Conservation (phyloP, 1,284 basidiomycete species). For the Polyporus tsugae region DNA sequence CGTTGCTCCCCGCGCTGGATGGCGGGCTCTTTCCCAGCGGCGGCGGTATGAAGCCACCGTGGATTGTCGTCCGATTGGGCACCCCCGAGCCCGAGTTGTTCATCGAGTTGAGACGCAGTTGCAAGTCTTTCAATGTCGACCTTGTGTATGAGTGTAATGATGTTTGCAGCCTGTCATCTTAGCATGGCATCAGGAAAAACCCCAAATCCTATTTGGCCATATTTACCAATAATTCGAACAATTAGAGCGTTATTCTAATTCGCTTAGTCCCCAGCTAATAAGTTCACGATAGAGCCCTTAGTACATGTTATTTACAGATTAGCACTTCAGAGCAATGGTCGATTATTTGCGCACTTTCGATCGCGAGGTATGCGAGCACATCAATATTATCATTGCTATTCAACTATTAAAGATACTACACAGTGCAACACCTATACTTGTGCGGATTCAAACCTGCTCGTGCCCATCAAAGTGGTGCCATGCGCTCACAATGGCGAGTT, state of each 20-base stretch:
- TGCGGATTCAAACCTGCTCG: no score
- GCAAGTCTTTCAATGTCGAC: slow-evolving; percentile 24
- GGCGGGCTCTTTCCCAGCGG: slow-evolving; percentile 21
- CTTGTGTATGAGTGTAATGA: slow-evolving; percentile 29
- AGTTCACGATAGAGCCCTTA: not conserved
- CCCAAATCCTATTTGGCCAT: not conserved
- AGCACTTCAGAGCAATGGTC: not conserved
- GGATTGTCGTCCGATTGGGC: slow-evolving; percentile 29
- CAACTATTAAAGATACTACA: not conserved
- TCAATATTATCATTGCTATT: not conserved
- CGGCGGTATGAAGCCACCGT: not conserved
- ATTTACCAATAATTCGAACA: not conserved
- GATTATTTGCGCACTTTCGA: not conserved
- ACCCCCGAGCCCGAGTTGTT: slow-evolving; percentile 27
- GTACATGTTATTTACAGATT: not conserved
- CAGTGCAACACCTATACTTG: no score
- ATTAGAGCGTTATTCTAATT: slow-evolving; percentile 1
- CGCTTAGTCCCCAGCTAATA: slow-evolving; percentile 1
- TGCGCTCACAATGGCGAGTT: no score
- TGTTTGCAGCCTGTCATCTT: not conserved
- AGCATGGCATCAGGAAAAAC: not conserved
- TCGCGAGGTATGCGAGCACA: not conserved
- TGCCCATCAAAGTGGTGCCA: no score
- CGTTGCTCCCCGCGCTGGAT: slow-evolving; percentile 24
- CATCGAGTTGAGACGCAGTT: slow-evolving; percentile 20